A percentile compares a stretch with the other conserved stretches of the same genome.
Evolutionary conservation across 768 basidiomycete species (phyloP).

Genomic region (Tulasnella sp.): DNA sequence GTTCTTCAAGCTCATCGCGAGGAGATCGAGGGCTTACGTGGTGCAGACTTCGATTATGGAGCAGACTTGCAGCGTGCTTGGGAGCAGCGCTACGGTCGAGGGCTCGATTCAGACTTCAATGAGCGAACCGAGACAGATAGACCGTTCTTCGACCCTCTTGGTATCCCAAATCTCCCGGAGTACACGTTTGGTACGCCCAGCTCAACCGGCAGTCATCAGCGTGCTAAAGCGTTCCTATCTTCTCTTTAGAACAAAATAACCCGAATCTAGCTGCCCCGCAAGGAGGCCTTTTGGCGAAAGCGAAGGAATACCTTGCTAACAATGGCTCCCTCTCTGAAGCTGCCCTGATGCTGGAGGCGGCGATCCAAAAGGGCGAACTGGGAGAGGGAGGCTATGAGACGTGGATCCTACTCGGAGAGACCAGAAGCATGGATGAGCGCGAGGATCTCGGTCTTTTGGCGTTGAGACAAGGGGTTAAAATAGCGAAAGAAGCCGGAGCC

Average conservation of each 20-base stretch:
- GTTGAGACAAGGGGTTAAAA: conserved; percentile 55
- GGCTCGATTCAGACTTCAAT: conserved; percentile 19
- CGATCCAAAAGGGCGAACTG: conserved; percentile 69
- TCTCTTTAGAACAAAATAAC: conserved; percentile 51
- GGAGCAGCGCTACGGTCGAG: conserved; percentile 40
- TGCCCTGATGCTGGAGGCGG: conserved; percentile 78
- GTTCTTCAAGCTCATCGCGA: conserved; percentile 59
- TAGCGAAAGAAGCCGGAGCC: conserved; percentile 52
- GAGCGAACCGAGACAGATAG: conserved; percentile 17
- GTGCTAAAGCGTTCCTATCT: not conserved
- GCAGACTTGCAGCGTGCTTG: conserved; percentile 51
- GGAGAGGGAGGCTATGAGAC: conserved; percentile 78
- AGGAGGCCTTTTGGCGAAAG: conserved; percentile 45
- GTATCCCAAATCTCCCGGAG: conserved; percentile 54
- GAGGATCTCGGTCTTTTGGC: conserved; percentile 77
- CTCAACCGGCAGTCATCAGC: conserved; percentile 6
- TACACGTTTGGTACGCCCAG: conserved; percentile 64
- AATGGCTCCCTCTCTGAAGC: conserved; percentile 85
- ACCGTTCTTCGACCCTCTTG: conserved; percentile 48
- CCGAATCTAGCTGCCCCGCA: conserved; percentile 39
- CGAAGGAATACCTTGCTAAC: conserved; percentile 61
- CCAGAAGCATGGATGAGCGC: conserved; percentile 79
- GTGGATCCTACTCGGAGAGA: conserved; percentile 87
- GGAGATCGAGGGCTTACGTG: conserved; percentile 38
- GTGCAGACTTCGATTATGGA: conserved; percentile 44